phyloP scores from a whole-genome alignment of 257 asterid species.

The Linaria vulgaris region DNA sequence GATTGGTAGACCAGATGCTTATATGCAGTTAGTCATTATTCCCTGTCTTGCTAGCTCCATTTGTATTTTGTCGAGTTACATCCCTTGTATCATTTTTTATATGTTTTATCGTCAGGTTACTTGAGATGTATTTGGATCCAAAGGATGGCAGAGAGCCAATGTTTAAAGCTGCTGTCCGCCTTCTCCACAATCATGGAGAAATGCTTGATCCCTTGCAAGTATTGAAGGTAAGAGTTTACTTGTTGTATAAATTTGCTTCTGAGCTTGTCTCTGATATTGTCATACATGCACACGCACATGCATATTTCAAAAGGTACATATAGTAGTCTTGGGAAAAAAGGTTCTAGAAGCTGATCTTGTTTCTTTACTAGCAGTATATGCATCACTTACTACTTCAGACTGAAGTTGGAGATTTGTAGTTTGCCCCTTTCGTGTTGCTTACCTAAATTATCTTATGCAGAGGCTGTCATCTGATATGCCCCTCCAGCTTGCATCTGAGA shows the following conservation, averaged over 20 bases:
- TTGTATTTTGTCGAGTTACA: constrained; percentile 20
- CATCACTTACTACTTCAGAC: neutral
- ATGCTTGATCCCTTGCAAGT: constrained; percentile 86
- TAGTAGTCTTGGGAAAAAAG: neutral
- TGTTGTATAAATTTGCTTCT: constrained; percentile 13
- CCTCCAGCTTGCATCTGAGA: constrained; percentile 85
- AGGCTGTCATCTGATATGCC: constrained; percentile 84
- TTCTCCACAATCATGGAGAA: constrained; percentile 92
- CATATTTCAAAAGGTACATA: neutral
- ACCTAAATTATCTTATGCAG: constrained; percentile 45
- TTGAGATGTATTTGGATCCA: constrained; percentile 94
- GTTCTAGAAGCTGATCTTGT: neutral
- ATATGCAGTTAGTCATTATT: constrained; percentile 69
- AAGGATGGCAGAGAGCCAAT: constrained; percentile 87
- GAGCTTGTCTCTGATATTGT: constrained; percentile 10
- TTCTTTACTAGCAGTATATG: neutral
- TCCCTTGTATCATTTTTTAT: constrained; percentile 17
- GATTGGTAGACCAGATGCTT: constrained; percentile 99
- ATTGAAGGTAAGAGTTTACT: constrained; percentile 55
- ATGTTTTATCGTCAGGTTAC: constrained; percentile 54
- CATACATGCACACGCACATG: neutral
- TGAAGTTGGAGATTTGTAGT: neutral
- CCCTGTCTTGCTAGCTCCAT: constrained; percentile 28
- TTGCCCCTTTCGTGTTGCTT: no score
- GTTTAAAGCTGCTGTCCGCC: constrained; percentile 91